A percentile compares a stretch with the other conserved stretches of the same genome.
phyloP scores from a whole-genome alignment of 106 monocot species.

The Dendrobium nobile region DNA sequence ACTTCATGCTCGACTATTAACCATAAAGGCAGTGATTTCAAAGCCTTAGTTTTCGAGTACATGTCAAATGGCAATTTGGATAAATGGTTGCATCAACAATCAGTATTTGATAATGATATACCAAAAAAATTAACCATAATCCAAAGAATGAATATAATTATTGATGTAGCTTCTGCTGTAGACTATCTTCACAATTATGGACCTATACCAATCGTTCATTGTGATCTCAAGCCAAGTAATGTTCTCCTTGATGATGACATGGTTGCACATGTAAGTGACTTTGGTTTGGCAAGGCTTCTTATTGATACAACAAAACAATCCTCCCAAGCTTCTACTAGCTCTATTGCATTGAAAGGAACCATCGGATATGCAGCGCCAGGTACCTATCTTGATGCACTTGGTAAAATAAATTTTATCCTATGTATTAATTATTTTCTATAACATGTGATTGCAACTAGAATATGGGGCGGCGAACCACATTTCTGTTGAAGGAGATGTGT shows the following conservation, averaged over 20 bases:
- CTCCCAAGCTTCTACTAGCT: not conserved
- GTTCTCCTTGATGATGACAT: not conserved
- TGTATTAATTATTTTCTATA: too few relatives aligned
- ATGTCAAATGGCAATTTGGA: slow-evolving; percentile 36
- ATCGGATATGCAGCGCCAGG: not conserved
- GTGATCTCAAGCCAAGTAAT: slow-evolving; percentile 31
- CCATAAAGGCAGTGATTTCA: slow-evolving; percentile 22
- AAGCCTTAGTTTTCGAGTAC: slow-evolving; percentile 23
- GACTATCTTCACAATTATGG: slow-evolving; percentile 38
- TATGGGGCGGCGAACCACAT: slow-evolving; percentile 14
- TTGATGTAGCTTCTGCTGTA: slow-evolving; percentile 46
- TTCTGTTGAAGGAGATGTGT: slow-evolving; percentile 17
- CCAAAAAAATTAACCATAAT: not conserved
- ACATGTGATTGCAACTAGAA: not conserved
- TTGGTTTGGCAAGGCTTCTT: not conserved
- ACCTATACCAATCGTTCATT: slow-evolving; percentile 27
- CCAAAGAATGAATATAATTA: slow-evolving; percentile 30
- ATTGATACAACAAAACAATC: not conserved
- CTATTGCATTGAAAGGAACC: not conserved
- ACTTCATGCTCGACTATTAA: slow-evolving; percentile 19
- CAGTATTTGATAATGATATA: not conserved
- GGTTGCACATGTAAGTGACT: not conserved
- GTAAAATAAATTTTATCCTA: too few relatives aligned
- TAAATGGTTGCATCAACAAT: slow-evolving; percentile 20
- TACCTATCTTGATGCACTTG: not conserved